Base-by-base conservation (phyloP, 495 filamentous ascomycete genomes). In the Extremus antarcticus region DNA sequence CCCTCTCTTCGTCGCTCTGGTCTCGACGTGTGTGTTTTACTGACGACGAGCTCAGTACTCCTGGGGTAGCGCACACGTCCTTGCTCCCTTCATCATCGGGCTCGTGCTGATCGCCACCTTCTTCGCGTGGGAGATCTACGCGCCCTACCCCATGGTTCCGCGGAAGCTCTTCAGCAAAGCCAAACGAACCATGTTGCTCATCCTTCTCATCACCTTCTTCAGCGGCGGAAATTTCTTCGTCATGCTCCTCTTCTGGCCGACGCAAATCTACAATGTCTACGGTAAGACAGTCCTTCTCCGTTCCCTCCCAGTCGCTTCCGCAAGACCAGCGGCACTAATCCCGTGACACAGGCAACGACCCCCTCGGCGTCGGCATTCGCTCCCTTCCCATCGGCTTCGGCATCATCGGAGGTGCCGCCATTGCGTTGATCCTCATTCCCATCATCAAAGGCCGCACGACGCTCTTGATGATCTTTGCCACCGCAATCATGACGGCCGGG, bases 211-310 rank as follows among this genome's bases (percentile, higher is more conserved):
- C 65, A 86, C 83, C 11, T 84, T 83, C 67, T 84, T 88, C 43
- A 82, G 77, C 9, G 84, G 84, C 13, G 81, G 82, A 51, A 87
- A 87, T 64, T 87, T 87, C 75, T 86, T 87, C 70, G 47, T 48
- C 20, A 50, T 68, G 11, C 61, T 68, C 38, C 62, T 68, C 50
- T 71, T 71, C 59, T 71, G 64, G 84, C 84, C 84, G 0, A 84
- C 80, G 0, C 78, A 87, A 67, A 79, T 82, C 0, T 86, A 81
- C 72, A 87, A 87, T 61, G 81, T 86, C 9, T 87, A 85, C 56
- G 83, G 55, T 38, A 41, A 51, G n/a, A 32, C 22, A 35, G n/a
- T 40, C 9, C 35, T 40, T n/a, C 35, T 9, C n/a, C n/a, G 9
- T 40, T 40, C 35, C 35, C 35, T 40, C n/a, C n/a, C 35, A 40